These are phyloP conservation scores for Knoxia roxburghii DNA, from an alignment of 257 asterid species.

Conservation along the genomic window DNA sequence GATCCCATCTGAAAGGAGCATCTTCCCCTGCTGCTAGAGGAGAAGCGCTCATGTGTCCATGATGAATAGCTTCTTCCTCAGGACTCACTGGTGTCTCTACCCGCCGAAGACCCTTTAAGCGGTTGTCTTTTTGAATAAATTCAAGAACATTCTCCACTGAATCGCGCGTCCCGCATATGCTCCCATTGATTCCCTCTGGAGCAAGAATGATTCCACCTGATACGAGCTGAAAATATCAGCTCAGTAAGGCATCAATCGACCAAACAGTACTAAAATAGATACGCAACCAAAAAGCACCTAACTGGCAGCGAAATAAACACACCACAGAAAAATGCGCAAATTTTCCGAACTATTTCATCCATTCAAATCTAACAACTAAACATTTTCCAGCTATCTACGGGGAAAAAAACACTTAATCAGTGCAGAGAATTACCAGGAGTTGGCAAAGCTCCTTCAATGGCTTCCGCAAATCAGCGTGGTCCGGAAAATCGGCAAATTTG, in stretches of 20 bases:
- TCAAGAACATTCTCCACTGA: slow-evolving; percentile 66
- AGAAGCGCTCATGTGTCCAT: slow-evolving; percentile 71
- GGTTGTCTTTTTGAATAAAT: slow-evolving; percentile 66
- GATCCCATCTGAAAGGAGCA: slow-evolving; percentile 98
- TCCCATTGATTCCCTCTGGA: slow-evolving; percentile 96
- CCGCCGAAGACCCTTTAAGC: slow-evolving; percentile 66
- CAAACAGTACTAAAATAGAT: neutral
- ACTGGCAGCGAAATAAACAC: neutral
- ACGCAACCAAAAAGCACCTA: neutral
- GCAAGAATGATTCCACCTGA: slow-evolving; percentile 99
- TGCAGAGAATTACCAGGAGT: slow-evolving; percentile 46
- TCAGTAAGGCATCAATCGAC: slow-evolving; percentile 46
- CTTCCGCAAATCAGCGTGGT: slow-evolving; percentile 64
- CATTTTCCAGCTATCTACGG: neutral
- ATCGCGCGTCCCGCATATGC: slow-evolving; percentile 74
- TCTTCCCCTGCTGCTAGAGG: slow-evolving; percentile 99
- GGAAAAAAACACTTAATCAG: neutral
- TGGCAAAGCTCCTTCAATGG: slow-evolving; percentile 78
- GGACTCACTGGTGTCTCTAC: slow-evolving; percentile 94
- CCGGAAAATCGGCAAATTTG: slow-evolving; percentile 76
- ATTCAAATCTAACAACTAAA: neutral
- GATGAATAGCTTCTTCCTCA: slow-evolving; percentile 97
- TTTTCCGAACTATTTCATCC: neutral
- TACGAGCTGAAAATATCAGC: slow-evolving; percentile 82
- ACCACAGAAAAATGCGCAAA: neutral